phyloP scores from a whole-genome alignment of 1,284 basidiomycete genomes.

The Naganishia sp. region DNA sequence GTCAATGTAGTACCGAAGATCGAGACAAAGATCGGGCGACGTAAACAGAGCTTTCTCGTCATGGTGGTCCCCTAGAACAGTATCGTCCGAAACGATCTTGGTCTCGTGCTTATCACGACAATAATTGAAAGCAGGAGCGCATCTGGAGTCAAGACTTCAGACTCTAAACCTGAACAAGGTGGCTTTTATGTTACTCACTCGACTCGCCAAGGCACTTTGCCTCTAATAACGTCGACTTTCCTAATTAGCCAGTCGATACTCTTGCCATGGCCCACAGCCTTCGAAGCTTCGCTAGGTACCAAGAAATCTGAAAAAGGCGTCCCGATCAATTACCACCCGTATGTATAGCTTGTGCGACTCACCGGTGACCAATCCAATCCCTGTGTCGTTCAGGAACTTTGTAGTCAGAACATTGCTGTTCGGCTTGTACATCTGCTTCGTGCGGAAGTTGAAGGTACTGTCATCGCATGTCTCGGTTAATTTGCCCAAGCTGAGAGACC shows the following conservation, averaged over 20 bases:
- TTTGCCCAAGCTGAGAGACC: background rate
- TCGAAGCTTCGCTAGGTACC: constrained; percentile 26
- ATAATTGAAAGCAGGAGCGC: constrained; percentile 91
- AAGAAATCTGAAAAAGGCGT: constrained; percentile 23
- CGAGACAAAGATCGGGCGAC: constrained; percentile 65
- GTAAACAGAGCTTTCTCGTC: constrained; percentile 69
- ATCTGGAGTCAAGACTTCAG: constrained; percentile 48
- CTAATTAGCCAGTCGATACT: constrained; percentile 84
- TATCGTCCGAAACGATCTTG: constrained; percentile 57
- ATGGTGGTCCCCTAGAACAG: constrained; percentile 51
- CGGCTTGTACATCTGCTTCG: constrained; percentile 83
- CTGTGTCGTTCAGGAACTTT: constrained; percentile 79
- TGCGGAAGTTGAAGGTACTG: constrained; percentile 58
- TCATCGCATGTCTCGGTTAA: background rate
- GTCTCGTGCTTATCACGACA: constrained; percentile 72
- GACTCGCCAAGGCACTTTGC: constrained; percentile 70
- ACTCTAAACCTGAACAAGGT: constrained; percentile 13
- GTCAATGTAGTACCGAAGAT: constrained; percentile 69
- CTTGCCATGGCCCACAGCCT: constrained; percentile 43
- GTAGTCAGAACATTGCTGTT: constrained; percentile 85
- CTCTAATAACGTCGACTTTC: constrained; percentile 81
- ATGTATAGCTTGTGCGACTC: background rate
- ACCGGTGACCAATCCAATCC: constrained; percentile 74
- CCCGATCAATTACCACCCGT: background rate
- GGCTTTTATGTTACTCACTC: constrained; percentile 53